Evolutionary conservation across 2,329 filamentous ascomycete genomes (phyloP).

Genomic region (Alternaria sp.): DNA sequence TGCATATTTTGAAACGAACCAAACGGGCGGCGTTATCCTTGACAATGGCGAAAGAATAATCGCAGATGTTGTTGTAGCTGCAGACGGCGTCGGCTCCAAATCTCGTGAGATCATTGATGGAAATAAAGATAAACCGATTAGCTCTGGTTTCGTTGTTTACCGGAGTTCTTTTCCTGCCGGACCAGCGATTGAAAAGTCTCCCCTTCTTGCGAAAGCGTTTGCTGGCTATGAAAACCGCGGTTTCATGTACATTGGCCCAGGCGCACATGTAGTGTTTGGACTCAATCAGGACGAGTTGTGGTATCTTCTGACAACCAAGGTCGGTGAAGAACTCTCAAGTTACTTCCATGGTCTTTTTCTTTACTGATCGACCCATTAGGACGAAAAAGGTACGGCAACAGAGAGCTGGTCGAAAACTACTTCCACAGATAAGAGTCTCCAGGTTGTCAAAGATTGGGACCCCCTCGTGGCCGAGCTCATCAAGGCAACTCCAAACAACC

Average conservation of each 20-base stretch:
- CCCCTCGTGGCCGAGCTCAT: background rate
- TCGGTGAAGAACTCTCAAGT: too few species aligned
- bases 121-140: background rate
- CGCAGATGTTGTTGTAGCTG: too few species aligned
- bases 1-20: constrained; percentile 4
- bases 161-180: background rate
- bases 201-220: constrained; percentile 7
- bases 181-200: constrained; percentile 1
- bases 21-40: background rate
- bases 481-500: too few species aligned
- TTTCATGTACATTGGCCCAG: background rate
- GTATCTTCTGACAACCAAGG: too few species aligned
- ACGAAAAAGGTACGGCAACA: background rate
- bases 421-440: constrained; percentile 3
- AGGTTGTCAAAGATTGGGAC: constrained; percentile 12
- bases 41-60: too few species aligned
- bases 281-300: too few species aligned
- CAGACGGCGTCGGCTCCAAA: too few species aligned
- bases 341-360: too few species aligned
- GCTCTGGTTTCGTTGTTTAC: constrained; percentile 7
- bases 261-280: background rate
- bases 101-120: too few species aligned
- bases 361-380: background rate
- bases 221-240: background rate
- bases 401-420: background rate